Evolutionary conservation across 2,329 filamentous ascomycete species (phyloP), one percentile per base, ranked within the genome.

Genomic region (Penicillium sp.): DNA sequence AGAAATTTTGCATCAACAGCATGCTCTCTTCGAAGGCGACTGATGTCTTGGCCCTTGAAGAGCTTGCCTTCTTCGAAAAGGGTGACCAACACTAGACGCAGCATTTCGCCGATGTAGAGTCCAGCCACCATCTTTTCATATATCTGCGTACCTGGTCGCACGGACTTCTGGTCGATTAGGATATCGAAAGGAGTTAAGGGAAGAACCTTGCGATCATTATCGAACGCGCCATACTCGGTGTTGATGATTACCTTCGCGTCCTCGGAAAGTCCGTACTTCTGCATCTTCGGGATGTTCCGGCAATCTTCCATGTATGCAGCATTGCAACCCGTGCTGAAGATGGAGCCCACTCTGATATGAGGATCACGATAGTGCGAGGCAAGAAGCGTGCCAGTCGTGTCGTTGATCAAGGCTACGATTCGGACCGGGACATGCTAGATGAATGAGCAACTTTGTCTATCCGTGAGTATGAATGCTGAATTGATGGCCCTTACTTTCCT

Each of bases 101-200:
- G 92, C 71, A 97, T 89, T 78, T 97, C 93, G 65, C 93, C 94
- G 1, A 97, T 86, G 76, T 97, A 97, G 51, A 97, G 83, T 56
- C 93, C 93, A 1, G 93, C 92, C 74, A 96, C 92, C 91, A 97
- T 97, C 82, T 97, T 97, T 81, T 97, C 93, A 69, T 96, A 97
- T 0, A 91, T 88, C 80, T 97, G 93, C 78, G 96, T 92, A 38
- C 92, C 93, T 1, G 93, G 93, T n/a, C 92, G 89, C 30, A 92
- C 91, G 26, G 93, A 97, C 68, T 92, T 88, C 69, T 90, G 86
- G 81, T 97, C 93, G 70, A 97, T 91, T 63, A 88, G 86, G 56
- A 90, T 81, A 76, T 97, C 94, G 78, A 65, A 65, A 7, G 59
- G 58, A 3, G 67, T 70, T 37, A 64, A 19, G 8, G 92, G 92